Evolutionary conservation across 768 basidiomycete species (phyloP).

Genomic region (Panaeolus cyanescens): DNA sequence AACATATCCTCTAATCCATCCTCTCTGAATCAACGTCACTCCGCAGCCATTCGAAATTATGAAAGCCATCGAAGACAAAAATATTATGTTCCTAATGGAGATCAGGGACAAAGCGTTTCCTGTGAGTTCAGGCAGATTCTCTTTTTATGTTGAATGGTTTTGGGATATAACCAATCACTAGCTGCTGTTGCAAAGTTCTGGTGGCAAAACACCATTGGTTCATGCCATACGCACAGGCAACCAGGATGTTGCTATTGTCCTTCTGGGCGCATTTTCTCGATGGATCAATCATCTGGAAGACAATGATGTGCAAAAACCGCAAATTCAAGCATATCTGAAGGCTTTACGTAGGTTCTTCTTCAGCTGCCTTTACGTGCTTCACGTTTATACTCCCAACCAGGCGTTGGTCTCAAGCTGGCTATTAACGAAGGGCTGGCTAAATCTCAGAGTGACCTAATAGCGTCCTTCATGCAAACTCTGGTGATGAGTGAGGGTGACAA

Average conservation of each 20-base stretch:
- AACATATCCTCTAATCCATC: neutral
- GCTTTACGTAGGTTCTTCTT: conserved; percentile 61
- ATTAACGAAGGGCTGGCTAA: conserved; percentile 86
- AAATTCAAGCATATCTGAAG: conserved; percentile 75
- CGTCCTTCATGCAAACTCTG: conserved; percentile 91
- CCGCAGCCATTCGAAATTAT: conserved; percentile 62
- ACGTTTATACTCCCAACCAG: conserved; percentile 28
- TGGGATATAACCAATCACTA: too few relatives aligned
- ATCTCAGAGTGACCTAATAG: conserved; percentile 81
- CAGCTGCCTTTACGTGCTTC: neutral
- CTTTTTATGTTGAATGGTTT: neutral
- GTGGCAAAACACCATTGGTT: conserved; percentile 84
- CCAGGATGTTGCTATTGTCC: conserved; percentile 81
- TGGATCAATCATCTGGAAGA: conserved; percentile 90
- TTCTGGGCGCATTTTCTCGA: conserved; percentile 89
- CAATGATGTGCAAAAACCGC: conserved; percentile 67
- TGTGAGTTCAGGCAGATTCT: conserved; percentile 42
- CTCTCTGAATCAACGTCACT: neutral
- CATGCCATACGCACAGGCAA: conserved; percentile 89
- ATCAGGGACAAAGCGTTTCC: conserved; percentile 78
- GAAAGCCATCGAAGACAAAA: conserved; percentile 82
- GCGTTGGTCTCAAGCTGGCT: conserved; percentile 86
- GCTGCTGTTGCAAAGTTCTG: conserved; percentile 83
- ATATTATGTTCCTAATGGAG: conserved; percentile 83
- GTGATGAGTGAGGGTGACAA: conserved; percentile 96